These are phyloP conservation scores for Mycena rosella DNA, from an alignment of 768 basidiomycete species.

Conservation along the genomic window DNA sequence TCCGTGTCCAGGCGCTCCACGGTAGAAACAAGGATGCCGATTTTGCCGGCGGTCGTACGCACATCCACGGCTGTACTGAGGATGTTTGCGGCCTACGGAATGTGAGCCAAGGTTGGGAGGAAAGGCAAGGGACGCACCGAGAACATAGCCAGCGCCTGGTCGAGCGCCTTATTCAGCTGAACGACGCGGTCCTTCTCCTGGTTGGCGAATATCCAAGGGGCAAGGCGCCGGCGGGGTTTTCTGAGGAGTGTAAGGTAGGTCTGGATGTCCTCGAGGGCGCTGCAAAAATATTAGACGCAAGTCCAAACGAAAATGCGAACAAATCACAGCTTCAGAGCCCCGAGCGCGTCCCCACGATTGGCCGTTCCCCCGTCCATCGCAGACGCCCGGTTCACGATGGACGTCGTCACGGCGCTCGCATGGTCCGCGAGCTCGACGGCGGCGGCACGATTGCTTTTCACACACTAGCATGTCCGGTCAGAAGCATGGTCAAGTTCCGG, in stretches of 20 bases:
- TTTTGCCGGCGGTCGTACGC: not conserved
- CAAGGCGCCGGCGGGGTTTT: not conserved
- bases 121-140: not conserved
- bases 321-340: no score
- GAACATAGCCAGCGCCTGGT: conserved; percentile 11
- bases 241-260: not conserved
- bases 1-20: not conserved
- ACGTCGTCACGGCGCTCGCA: no score
- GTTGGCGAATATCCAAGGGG: not conserved
- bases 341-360: no score
- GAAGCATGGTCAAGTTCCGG: conserved; percentile 1
- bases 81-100: not conserved
- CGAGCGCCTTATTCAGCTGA: not conserved
- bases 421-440: no score
- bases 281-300: no score
- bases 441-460: no score
- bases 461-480: no score
- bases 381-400: no score
- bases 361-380: no score
- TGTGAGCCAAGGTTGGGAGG: not conserved
- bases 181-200: conserved; percentile 1
- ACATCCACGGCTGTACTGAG: not conserved
- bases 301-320: no score
- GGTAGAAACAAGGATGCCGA: not conserved
- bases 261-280: no score